Conservation (phyloP, 805 yeast species). For the Vanderwaltozyma tropicalis region DNA sequence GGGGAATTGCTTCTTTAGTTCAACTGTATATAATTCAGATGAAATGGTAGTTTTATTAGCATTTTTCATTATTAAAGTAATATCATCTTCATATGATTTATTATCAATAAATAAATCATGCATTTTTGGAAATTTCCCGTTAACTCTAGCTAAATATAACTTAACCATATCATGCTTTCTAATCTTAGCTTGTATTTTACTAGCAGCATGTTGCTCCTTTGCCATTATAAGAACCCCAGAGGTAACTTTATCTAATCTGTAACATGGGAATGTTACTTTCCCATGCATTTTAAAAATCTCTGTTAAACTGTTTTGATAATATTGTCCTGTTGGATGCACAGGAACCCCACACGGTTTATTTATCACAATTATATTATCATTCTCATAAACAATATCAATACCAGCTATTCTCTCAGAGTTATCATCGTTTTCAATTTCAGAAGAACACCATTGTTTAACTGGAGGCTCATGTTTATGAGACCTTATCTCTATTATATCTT, state of each 20-base stretch:
- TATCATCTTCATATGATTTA: not conserved
- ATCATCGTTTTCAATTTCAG: conserved; percentile 7
- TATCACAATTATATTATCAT: conserved; percentile 66
- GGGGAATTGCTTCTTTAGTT: conserved; percentile 58
- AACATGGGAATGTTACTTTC: conserved; percentile 60
- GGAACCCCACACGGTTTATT: conserved; percentile 94
- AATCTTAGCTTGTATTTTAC: conserved; percentile 45
- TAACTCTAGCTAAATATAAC: conserved; percentile 75
- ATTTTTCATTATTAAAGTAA: not conserved
- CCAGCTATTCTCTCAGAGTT: conserved; percentile 25
- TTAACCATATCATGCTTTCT: conserved; percentile 61
- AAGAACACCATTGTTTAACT: conserved; percentile 35
- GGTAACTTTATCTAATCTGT: conserved; percentile 80
- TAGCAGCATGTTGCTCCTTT: conserved; percentile 37
- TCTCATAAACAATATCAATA: conserved; percentile 57
- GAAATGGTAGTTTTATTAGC: conserved; percentile 6
- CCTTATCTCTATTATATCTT: conserved; percentile 19
- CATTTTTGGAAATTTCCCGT: conserved; percentile 62
- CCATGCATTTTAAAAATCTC: conserved; percentile 58
- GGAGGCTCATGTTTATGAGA: conserved; percentile 87
- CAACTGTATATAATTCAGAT: conserved; percentile 53
- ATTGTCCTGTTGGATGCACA: conserved; percentile 87
- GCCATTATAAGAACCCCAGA: conserved; percentile 72
- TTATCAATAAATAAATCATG: not conserved
- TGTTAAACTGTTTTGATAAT: conserved; percentile 62